Base-by-base conservation (phyloP, 2,329 filamentous ascomycete species). In the Neonectria sp. region DNA sequence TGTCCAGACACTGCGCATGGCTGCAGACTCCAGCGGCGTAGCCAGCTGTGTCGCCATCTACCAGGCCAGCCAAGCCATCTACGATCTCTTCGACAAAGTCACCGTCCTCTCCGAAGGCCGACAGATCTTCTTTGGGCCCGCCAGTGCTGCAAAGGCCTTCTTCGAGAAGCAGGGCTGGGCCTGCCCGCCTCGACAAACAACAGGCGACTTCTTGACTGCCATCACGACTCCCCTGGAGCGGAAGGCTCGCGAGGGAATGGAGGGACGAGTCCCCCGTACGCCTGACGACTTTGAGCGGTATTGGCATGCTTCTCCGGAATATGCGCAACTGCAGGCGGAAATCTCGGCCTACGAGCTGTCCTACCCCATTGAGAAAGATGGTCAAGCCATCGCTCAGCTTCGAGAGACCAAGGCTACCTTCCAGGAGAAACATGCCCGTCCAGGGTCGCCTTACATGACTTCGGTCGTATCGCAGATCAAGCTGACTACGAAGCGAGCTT, bases 41-140 rank as follows among this genome's bases (percentile, higher is more conserved):
- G 87, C 91, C 0, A 89, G 89, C 2, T 82, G 87, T 3, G 90
- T 94, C 6, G 90, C 92, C 29, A 87, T 93, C 12, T 93, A 93
- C 70, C 92, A 94, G 75, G 91, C 92, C 11, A 88, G 88, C 25
- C 89, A 92, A 73, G 82, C 86, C 55, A 90, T 90, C 43, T 92
- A 92, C 77, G 89, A 92, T 45, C 79, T 89, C n/a, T 95, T 95
- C 75, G 92, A 95, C 81, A 94, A 94, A 78, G 89, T 88, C 1
- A 85, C 90, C 0, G 90, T 95, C 0, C 83, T 95, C 0, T 94
- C 94, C 76, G 91, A 94, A 76, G 93, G 93, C 3, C 86, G 90
- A 0, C 88, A 94, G 75, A 94, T 95, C 69, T 95, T 89, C 82
- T 94, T 91, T 70, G 93, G 93, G 0, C 86, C 87, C 0, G 87